These are phyloP conservation scores for Suhomyces bokatorum DNA, from an alignment of 1,139 yeast genomes.

Conservation along the genomic window DNA sequence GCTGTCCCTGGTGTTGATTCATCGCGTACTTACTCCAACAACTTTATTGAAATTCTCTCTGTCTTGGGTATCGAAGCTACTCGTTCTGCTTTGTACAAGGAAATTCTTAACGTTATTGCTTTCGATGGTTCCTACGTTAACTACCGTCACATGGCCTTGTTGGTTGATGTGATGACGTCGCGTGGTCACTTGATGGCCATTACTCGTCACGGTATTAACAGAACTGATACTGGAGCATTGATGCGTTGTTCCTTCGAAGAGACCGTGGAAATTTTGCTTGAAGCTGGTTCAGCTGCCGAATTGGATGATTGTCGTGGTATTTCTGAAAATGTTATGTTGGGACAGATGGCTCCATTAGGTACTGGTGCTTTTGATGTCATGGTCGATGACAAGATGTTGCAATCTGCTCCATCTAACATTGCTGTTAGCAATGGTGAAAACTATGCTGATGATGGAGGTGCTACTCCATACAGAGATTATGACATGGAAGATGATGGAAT, in stretches of 20 bases:
- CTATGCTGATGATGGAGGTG: conserved; percentile 72
- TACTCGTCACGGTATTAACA: conserved; percentile 98
- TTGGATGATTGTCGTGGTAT: conserved; percentile 98
- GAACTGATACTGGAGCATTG: conserved; percentile 97
- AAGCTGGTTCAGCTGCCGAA: conserved; percentile 98
- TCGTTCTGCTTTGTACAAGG: conserved; percentile 88
- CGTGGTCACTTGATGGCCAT: conserved; percentile 98
- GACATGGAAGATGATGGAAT: conserved; percentile 77
- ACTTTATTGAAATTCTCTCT: conserved; percentile 91
- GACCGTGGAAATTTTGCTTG: conserved; percentile 94
- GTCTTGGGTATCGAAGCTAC: conserved; percentile 99
- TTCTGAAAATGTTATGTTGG: conserved; percentile 95
- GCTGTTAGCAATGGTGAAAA: conserved; percentile 35
- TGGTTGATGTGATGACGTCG: conserved; percentile 98
- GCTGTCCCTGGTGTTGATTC: conserved; percentile 94
- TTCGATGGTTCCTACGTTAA: conserved; percentile 99
- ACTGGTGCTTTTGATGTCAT: conserved; percentile 97
- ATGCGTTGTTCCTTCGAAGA: conserved; percentile 99
- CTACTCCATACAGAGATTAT: conserved; percentile 87
- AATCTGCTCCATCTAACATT: conserved; percentile 59
- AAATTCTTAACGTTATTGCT: conserved; percentile 94
- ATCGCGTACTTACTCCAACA: conserved; percentile 86
- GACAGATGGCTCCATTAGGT: conserved; percentile 98
- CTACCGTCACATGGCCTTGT: conserved; percentile 95
- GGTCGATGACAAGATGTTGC: conserved; percentile 88